Percentiles rank a stretch among this genome's conserved stretches.
These are phyloP conservation scores for Ceratocystis cacaofunesta DNA, from an alignment of 2,329 filamentous ascomycete genomes.

Conservation along the genomic window DNA sequence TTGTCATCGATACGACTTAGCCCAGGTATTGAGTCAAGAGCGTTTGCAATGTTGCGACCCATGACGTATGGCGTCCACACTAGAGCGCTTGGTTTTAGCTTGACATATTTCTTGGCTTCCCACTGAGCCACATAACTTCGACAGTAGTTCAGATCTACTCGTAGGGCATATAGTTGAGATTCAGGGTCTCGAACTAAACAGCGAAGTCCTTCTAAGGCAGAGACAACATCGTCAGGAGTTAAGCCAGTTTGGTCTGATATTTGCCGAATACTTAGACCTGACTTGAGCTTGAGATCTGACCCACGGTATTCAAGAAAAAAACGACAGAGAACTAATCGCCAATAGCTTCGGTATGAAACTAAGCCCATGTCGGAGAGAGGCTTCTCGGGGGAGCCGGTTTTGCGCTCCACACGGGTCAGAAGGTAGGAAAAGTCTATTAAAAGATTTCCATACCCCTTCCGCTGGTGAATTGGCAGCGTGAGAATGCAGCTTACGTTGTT, in stretches of 20 bases:
- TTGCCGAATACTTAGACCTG: slow-evolving; percentile 43
- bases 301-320: slow-evolving; percentile 46
- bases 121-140: slow-evolving; percentile 77
- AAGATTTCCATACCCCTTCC: slow-evolving; percentile 91
- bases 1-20: slow-evolving; percentile 74
- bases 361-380: slow-evolving; percentile 95
- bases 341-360: slow-evolving; percentile 95
- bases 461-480: slow-evolving; percentile 88
- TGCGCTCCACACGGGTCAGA: slow-evolving; percentile 78
- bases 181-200: slow-evolving; percentile 80
- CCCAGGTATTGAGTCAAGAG: slow-evolving; percentile 67
- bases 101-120: slow-evolving; percentile 77
- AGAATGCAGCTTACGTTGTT: slow-evolving; percentile 98
- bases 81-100: slow-evolving; percentile 62
- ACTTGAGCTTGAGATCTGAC: slow-evolving; percentile 22
- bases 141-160: slow-evolving; percentile 75
- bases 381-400: slow-evolving; percentile 93
- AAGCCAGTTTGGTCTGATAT: slow-evolving; percentile 86
- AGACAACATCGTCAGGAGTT: slow-evolving; percentile 91
- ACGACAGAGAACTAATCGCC: slow-evolving; percentile 76
- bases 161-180: slow-evolving; percentile 76
- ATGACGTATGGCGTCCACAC: slow-evolving; percentile 97
- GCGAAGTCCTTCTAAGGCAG: slow-evolving; percentile 76
- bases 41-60: slow-evolving; percentile 68
- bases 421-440: slow-evolving; percentile 98